Evolutionary conservation across 345 rosid species (phyloP).

Genomic region (Lepidium sativum): DNA sequence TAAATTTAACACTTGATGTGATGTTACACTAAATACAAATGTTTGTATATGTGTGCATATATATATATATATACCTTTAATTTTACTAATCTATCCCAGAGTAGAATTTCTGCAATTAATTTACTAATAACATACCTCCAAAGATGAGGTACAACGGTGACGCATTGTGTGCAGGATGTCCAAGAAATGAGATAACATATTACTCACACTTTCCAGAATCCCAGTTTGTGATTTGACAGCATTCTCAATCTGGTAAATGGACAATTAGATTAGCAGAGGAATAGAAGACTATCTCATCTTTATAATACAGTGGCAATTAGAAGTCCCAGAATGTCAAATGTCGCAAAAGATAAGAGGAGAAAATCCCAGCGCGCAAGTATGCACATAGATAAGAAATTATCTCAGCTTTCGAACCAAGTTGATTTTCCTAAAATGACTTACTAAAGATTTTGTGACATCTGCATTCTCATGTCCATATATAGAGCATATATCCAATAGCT

Average conservation of each 20-base stretch:
- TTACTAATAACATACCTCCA: slow-evolving; percentile 51
- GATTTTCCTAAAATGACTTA: slow-evolving; percentile 23
- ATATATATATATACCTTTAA: background rate
- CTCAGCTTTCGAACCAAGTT: slow-evolving; percentile 1
- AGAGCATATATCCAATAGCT: slow-evolving; percentile 86
- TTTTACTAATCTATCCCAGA: background rate
- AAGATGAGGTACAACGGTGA: slow-evolving; percentile 62
- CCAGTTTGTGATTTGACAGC: slow-evolving; percentile 63
- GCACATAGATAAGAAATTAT: background rate
- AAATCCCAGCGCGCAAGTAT: background rate
- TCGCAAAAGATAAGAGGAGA: background rate
- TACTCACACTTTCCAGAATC: slow-evolving; percentile 44
- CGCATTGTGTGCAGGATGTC: slow-evolving; percentile 78
- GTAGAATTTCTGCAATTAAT: background rate
- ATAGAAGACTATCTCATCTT: background rate
- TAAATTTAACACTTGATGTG: background rate
- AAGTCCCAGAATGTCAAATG: background rate
- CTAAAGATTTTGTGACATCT: slow-evolving; percentile 70
- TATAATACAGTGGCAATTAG: background rate
- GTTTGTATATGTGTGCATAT: background rate
- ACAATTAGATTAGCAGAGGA: background rate
- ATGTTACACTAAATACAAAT: background rate
- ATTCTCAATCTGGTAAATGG: slow-evolving; percentile 52
- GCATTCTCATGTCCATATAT: slow-evolving; percentile 89
- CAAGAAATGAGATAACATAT: slow-evolving; percentile 59